Evolutionary conservation across 306 rosid genomes (phyloP), one percentile per base, ranked within the genome.

Genomic region (Carpinus viminea): DNA sequence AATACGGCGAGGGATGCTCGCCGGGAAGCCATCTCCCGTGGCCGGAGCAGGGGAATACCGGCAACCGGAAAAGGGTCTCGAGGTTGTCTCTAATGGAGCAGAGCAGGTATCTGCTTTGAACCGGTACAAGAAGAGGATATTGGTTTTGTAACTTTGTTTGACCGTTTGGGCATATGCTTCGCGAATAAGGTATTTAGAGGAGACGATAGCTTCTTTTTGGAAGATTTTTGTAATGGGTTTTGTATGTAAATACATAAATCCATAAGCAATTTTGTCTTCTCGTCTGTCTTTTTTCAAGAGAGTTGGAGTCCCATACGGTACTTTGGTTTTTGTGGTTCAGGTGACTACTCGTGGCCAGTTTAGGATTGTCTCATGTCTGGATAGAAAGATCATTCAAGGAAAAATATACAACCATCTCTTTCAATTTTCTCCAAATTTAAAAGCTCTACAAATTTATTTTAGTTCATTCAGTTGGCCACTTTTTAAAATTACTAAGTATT

Each of bases 1-100:
- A 80, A 2, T 1, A 83, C 13, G 24, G 77, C 5, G 21, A 82
- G 0, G 18, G 84, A 68, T 2, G 18, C 21, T 68, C 84, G 84
- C 85, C 92, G 92, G 84, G 47, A 84, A 87, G 46, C 65, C 96
- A 92, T 92, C 80, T 87, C 88, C 87, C 83, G 79, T 51, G 61
- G 8, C 78, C 79, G 73, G 85, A 41, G 73, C 0, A 11, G 53
- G 53, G 15, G 2, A 31, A 31, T 1, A 52, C 41, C 71, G 16
- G 26, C 3, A 13, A 18, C 36, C 26, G 26, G 70, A 8, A 65
- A 65, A 65, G 34, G 46, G 24, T 3, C 48, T 66, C 12, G 8
- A 38, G 21, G 71, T 38, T 1, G 71, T 66, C 24, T 18, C 71
- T n/a, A 2, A 18, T 9, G 13, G 71, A 21, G 26, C 2, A 66